Base-by-base conservation (phyloP, 305 asterid genomes). In the Nicotiana rustica region DNA sequence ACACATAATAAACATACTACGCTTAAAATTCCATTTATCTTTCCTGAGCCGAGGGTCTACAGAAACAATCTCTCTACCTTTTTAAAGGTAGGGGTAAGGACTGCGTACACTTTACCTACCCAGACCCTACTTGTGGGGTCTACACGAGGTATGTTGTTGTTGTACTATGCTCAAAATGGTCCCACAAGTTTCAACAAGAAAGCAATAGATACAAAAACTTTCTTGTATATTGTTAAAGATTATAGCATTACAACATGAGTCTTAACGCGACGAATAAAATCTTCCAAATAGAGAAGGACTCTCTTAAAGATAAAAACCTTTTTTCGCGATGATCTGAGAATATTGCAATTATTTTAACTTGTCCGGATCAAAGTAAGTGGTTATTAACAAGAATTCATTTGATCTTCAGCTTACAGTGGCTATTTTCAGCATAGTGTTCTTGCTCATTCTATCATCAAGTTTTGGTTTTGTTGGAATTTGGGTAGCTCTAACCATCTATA, bases 381-480 rank as follows among this genome's bases (percentile, higher is more conserved):
- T 33, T 67, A 47, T 15, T 67, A 25, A 52, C 49, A 67, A 29
- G 18, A 57, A 55, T 7, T 9, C 3, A 6, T 65, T 59, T 21
- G 21, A 14, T 73, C 14, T 25, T 17, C 94, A 93, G 97, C 92
- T 92, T 2, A 73, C 79, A 6, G 93, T 93, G 80, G 93, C 97
- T 56, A 57, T 90, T 60, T 1, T 90, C 6, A 92, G 97, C 93
- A 91, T 93, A 69, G 18, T 85, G 31, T 87, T 76, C 18, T 76
- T 93, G 90, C 78, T 90, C 59, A 29, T 89, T 67, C 94, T 93
- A 70, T 89, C 91, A 4, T 84, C 84, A 10, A 83, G 36, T 29
- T 29, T 66, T 66, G 97, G 95, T 61, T 91, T 84, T 82, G 85
- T 91, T 5, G 97, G 97, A 82, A 85, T 93, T 18, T 93, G 97